phyloP scores from a whole-genome alignment of 768 basidiomycete genomes.

The Trametes cinnabarina region DNA sequence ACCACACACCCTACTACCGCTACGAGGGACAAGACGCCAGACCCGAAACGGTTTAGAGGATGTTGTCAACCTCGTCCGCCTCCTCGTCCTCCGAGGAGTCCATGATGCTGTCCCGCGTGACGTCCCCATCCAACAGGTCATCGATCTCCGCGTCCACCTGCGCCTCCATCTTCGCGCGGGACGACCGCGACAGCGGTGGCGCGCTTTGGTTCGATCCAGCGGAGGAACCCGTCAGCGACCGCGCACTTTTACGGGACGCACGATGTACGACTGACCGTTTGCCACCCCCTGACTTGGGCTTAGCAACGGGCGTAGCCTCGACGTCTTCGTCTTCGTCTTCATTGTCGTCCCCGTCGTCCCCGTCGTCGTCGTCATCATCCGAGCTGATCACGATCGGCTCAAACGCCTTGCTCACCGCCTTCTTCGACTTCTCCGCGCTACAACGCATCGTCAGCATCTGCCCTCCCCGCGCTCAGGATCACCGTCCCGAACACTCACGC shows the following conservation, averaged over 20 bases:
- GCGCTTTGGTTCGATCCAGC: no score
- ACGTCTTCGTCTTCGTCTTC: constrained; percentile 36
- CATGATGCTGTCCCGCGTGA: constrained; percentile 50
- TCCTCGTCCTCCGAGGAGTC: constrained; percentile 41
- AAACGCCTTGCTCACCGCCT: constrained; percentile 21
- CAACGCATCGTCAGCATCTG: not conserved
- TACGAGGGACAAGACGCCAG: not conserved
- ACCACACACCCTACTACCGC: not conserved
- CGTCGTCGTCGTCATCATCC: constrained; percentile 39
- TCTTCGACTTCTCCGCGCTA: constrained; percentile 36
- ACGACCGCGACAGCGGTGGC: constrained; percentile 14
- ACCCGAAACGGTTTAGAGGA: constrained; percentile 24
- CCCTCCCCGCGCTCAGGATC: not conserved
- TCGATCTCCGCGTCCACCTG: constrained; percentile 17
- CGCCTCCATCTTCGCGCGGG: constrained; percentile 19
- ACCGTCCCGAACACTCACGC: constrained; percentile 42
- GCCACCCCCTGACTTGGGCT: not conserved
- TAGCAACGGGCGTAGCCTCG: constrained; percentile 37
- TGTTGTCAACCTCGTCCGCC: constrained; percentile 36
- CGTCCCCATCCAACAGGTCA: constrained; percentile 18
- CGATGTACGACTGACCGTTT: constrained; percentile 3
- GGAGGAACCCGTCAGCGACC: not conserved
- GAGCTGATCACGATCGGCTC: constrained; percentile 22
- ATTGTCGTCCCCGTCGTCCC: constrained; percentile 22
- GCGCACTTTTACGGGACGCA: not conserved